These are phyloP conservation scores for Phoma sp. DNA, from an alignment of 2,329 filamentous ascomycete species.

Conservation along the genomic window DNA sequence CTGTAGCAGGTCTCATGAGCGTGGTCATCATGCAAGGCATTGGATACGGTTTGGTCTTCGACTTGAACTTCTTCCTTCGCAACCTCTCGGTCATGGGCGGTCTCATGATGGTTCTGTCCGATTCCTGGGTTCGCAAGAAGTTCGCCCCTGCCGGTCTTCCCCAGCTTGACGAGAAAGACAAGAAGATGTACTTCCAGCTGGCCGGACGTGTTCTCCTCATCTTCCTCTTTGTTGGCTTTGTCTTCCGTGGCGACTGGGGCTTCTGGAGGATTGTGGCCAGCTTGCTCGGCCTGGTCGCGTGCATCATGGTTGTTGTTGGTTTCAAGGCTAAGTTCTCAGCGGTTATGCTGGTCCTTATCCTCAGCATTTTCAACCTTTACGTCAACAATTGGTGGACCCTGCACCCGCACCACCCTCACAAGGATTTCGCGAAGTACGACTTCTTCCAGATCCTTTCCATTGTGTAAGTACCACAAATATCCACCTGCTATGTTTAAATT, in stretches of 20 bases:
- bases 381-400: constrained; percentile 99
- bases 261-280: constrained; percentile 87
- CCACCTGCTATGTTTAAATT: not conserved
- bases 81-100: constrained; percentile 98
- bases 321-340: constrained; percentile 99
- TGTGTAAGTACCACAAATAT: constrained; percentile 63
- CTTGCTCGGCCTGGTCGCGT: constrained; percentile 83
- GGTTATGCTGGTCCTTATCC: constrained; percentile 89
- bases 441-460: constrained; percentile 99
- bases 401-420: constrained; percentile 97
- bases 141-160: constrained; percentile 95
- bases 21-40: constrained; percentile 94
- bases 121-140: constrained; percentile 97
- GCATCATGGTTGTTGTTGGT: constrained; percentile 97
- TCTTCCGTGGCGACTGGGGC: constrained; percentile 93
- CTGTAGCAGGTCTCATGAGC: constrained; percentile 84
- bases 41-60: constrained; percentile 97
- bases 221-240: constrained; percentile 96
- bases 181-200: constrained; percentile 99
- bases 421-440: constrained; percentile 99
- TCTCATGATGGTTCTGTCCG: constrained; percentile 95
- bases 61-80: constrained; percentile 99
- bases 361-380: constrained; percentile 94
- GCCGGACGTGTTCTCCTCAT: constrained; percentile 94
- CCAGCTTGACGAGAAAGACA: constrained; percentile 96